A percentile compares a stretch with the other conserved stretches of the same genome.
phyloP scores from a whole-genome alignment of 805 yeast species.

The Candida ponderosae region DNA sequence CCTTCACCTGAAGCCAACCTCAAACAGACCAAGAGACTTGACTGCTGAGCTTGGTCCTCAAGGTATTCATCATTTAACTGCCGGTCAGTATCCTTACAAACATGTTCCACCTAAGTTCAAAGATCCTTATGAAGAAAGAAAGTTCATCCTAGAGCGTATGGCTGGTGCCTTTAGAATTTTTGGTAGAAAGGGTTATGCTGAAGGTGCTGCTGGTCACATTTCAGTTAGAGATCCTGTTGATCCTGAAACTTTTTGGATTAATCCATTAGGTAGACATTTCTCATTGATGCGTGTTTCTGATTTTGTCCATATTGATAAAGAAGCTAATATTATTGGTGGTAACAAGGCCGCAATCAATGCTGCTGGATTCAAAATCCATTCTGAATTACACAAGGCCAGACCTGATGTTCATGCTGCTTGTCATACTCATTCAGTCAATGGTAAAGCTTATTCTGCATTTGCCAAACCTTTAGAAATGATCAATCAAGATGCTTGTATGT shows the following conservation, averaged over 20 bases:
- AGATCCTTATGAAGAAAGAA: constrained; percentile 39
- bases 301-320: constrained; percentile 55
- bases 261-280: constrained; percentile 80
- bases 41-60: constrained; percentile 20
- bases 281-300: constrained; percentile 50
- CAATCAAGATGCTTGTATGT: constrained; percentile 67
- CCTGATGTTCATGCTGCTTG: constrained; percentile 70
- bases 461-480: constrained; percentile 69
- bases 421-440: constrained; percentile 59
- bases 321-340: constrained; percentile 55
- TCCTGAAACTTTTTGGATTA: constrained; percentile 81
- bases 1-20: too few relatives aligned
- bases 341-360: constrained; percentile 52
- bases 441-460: constrained; percentile 59
- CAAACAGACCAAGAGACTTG: not conserved
- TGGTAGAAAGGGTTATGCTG: constrained; percentile 69
- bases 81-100: constrained; percentile 31
- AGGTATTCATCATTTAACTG: constrained; percentile 56
- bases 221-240: constrained; percentile 79
- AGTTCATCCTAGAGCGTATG: constrained; percentile 61
- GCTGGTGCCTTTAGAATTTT: constrained; percentile 82
- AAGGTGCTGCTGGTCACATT: constrained; percentile 83
- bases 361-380: constrained; percentile 67
- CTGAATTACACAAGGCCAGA: constrained; percentile 57
- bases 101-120: constrained; percentile 48